Base-by-base conservation (phyloP, 1,284 basidiomycete species). In the Calocybe gambosa region DNA sequence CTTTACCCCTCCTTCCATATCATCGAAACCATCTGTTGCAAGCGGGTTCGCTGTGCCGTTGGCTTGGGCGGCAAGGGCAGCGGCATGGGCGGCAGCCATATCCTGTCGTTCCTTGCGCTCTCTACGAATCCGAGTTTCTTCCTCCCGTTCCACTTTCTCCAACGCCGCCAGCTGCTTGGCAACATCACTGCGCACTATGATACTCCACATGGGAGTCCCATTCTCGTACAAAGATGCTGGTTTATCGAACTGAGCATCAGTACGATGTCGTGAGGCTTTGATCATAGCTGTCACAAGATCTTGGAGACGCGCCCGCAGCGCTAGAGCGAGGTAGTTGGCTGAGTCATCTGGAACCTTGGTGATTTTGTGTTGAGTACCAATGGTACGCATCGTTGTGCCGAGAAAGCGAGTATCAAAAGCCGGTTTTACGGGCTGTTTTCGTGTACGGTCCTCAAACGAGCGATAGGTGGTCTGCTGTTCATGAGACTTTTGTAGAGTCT, bases 131-230 rank as follows among this genome's bases (percentile, higher is more conserved):
- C 72, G 71, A 62, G 78, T 75, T 66, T 93, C 90, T 48, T 93
- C 89, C 57, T 91, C 89, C 33, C 86, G 68, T 58, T 93, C 89
- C 3, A 77, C 74, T 50, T 77, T 78, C 63, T 92, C 89, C 13
- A 93, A 65, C 6, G 77, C 77, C 0, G 75, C 74, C 0, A 91
- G 67, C 62, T 89, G 83, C 62, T 89, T 90, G 26, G 75, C 79
- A 8, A 86, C 74, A 57, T 92, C 88, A 28, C 74, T 80, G 19
- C 83, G 74, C 1, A 93, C 75, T 12, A 80, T 65, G 45, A 89
- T 72, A 47, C 78, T 76, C 87, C 89, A 93, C 82, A 91, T 89
- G 0, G 89, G 84, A 4, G 73, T 71, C 5, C 68, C 62, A 42
- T 82, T 78, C 41, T 76, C 73, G 53, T 87, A 88, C 36, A 78